Conservation (phyloP, 1,284 basidiomycete species). For the Sporisorium scitamineum region DNA sequence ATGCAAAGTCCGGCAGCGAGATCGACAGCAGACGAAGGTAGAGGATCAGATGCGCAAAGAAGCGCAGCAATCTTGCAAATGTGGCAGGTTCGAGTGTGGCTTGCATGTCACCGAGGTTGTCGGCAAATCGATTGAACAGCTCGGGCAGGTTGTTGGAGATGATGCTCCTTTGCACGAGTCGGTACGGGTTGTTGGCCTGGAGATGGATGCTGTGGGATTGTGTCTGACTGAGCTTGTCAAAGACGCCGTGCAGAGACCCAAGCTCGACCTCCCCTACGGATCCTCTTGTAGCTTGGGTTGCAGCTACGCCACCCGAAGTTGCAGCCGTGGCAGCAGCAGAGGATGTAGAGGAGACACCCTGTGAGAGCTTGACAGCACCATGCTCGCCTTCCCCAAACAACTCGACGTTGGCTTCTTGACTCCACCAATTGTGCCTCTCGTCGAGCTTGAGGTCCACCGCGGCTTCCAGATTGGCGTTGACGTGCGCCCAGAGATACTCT, state of each 20-base stretch:
- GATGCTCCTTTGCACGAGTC: conserved; percentile 85
- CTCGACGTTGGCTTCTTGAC: conserved; percentile 49
- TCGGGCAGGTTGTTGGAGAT: conserved; percentile 80
- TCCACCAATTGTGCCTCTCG: conserved; percentile 70
- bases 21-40: conserved; percentile 83
- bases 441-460: conserved; percentile 75
- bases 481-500: conserved; percentile 92
- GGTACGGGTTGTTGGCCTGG: conserved; percentile 82
- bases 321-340: conserved; percentile 22
- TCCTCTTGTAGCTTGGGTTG: conserved; percentile 3
- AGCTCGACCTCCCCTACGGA: conserved; percentile 17
- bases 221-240: conserved; percentile 62
- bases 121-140: conserved; percentile 59
- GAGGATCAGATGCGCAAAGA: conserved; percentile 95
- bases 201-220: conserved; percentile 53
- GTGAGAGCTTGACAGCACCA: conserved; percentile 51
- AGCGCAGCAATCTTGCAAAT: conserved; percentile 75
- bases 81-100: conserved; percentile 39
- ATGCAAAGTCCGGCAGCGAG: conserved; percentile 73
- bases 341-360: conserved; percentile 25
- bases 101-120: conserved; percentile 58
- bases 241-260: conserved; percentile 52
- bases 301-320: conserved; percentile 11
- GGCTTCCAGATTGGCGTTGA: conserved; percentile 86
- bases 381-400: conserved; percentile 47